Evolutionary conservation across 495 filamentous ascomycete species (phyloP).

Genomic region (Filosporella fistucella): DNA sequence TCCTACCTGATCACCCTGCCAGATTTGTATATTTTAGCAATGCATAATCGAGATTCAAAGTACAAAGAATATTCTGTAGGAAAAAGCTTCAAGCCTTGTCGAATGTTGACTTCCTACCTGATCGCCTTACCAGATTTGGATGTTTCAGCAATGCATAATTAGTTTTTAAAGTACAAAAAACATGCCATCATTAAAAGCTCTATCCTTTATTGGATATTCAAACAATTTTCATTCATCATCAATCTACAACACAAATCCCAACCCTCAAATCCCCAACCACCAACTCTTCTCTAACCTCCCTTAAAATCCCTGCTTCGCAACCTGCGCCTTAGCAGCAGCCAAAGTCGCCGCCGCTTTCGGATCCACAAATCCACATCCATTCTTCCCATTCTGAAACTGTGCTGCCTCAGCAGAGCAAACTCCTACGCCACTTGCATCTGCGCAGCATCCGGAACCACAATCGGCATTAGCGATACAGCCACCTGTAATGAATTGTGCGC

Average conservation of each 20-base stretch:
- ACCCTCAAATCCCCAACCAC: neutral
- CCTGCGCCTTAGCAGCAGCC: constrained; percentile 36
- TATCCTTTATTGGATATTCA: too few species aligned
- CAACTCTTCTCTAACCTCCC: neutral
- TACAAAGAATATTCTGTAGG: too few species aligned
- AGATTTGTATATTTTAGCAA: too few species aligned
- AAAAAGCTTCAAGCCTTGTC: too few species aligned
- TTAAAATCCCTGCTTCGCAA: constrained; percentile 37
- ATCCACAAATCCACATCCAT: constrained; percentile 38
- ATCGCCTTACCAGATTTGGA: too few species aligned
- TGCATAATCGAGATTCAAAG: too few species aligned
- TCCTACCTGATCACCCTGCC: too few species aligned
- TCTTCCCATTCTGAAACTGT: constrained; percentile 35
- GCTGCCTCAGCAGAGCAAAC: constrained; percentile 40
- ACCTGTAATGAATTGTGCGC: constrained; percentile 45
- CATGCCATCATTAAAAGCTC: too few species aligned
- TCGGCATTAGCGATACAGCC: constrained; percentile 43
- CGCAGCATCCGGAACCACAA: constrained; percentile 38
- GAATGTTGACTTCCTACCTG: too few species aligned
- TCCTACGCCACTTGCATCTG: constrained; percentile 30
- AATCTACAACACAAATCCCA: neutral
- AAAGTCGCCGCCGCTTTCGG: constrained; percentile 35
- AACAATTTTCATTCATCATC: neutral
- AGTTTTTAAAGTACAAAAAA: too few species aligned
- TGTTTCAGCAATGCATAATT: too few species aligned